Evolutionary conservation across 2,329 filamentous ascomycete species (phyloP).

Genomic region (Volutella citrinella): DNA sequence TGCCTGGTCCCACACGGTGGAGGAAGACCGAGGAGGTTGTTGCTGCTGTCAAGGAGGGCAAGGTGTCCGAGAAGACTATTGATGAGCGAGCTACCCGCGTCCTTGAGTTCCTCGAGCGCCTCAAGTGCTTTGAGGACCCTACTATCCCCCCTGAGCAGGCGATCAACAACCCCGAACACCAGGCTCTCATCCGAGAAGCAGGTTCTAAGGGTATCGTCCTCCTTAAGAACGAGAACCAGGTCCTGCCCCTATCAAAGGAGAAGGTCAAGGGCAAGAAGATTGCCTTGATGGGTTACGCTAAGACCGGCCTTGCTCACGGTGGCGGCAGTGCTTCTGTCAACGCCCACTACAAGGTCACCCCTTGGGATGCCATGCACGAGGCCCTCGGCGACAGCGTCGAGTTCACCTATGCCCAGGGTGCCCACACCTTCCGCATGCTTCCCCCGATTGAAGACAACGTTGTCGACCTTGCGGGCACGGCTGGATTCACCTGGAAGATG

Average conservation of each 20-base stretch:
- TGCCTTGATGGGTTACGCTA: constrained; percentile 32
- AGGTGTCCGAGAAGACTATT: constrained; percentile 26
- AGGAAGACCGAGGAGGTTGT: constrained; percentile 26
- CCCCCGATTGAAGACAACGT: constrained; percentile 25
- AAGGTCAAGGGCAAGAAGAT: constrained; percentile 31
- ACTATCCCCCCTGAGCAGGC: constrained; percentile 25
- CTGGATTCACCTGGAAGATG: constrained; percentile 30
- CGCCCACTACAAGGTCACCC: constrained; percentile 32
- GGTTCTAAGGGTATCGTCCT: constrained; percentile 56
- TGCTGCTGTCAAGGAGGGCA: constrained; percentile 29
- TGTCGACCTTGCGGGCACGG: constrained; percentile 28
- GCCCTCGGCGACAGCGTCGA: constrained; percentile 23
- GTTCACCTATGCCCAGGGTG: constrained; percentile 29
- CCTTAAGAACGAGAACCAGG: constrained; percentile 57
- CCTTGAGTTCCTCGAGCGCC: constrained; percentile 25
- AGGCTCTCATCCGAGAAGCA: constrained; percentile 26
- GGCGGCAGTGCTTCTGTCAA: constrained; percentile 36
- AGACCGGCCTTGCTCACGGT: constrained; percentile 32
- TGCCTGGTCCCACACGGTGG: constrained; percentile 34
- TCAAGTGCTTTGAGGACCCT: constrained; percentile 28
- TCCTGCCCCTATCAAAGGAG: constrained; percentile 52
- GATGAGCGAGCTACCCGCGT: constrained; percentile 28
- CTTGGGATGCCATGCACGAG: constrained; percentile 31
- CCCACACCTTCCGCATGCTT: constrained; percentile 25
- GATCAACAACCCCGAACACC: constrained; percentile 31